These are phyloP conservation scores for Linnemannia exigua DNA, from an alignment of 192 early-diverging fungal genomes.

Conservation along the genomic window DNA sequence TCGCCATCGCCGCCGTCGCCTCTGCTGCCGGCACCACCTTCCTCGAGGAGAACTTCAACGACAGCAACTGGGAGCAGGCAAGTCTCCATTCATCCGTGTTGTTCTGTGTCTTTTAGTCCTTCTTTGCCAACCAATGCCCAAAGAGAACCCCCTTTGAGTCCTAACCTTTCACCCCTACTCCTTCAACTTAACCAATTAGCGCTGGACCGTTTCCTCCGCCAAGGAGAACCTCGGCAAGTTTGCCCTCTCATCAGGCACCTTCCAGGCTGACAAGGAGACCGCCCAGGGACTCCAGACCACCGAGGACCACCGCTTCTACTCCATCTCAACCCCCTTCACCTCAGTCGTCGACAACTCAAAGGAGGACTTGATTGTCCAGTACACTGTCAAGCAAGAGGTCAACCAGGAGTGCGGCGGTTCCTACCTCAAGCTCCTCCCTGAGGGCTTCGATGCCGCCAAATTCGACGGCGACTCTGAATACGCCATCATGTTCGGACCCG, in stretches of 20 bases:
- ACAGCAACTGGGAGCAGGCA: constrained; percentile 69
- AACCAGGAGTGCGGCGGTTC: constrained; percentile 94
- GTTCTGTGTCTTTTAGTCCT: background rate
- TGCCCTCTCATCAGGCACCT: constrained; percentile 80
- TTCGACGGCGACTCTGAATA: constrained; percentile 90
- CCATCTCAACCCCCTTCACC: constrained; percentile 81
- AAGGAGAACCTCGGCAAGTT: constrained; percentile 82
- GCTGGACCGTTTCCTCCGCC: constrained; percentile 79
- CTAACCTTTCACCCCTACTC: background rate
- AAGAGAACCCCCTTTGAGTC: background rate
- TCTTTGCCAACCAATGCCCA: background rate
- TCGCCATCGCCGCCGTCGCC: constrained; percentile 56
- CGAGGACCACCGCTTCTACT: constrained; percentile 90
- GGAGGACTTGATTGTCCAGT: constrained; percentile 89
- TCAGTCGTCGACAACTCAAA: constrained; percentile 84
- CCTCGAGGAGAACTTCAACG: constrained; percentile 90
- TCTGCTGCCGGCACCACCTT: constrained; percentile 65
- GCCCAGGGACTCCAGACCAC: constrained; percentile 82
- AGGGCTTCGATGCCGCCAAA: constrained; percentile 79
- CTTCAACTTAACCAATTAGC: constrained; percentile 47
- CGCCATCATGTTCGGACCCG: constrained; percentile 91
- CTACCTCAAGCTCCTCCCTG: constrained; percentile 91
- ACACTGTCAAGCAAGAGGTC: constrained; percentile 93
- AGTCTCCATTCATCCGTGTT: constrained; percentile 8
- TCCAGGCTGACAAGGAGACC: constrained; percentile 77